Percentiles rank a stretch among this genome's conserved stretches.
These are phyloP conservation scores for Wallacemonas sp. DNA, from an alignment of 208 protist genomes.

Conservation along the genomic window DNA sequence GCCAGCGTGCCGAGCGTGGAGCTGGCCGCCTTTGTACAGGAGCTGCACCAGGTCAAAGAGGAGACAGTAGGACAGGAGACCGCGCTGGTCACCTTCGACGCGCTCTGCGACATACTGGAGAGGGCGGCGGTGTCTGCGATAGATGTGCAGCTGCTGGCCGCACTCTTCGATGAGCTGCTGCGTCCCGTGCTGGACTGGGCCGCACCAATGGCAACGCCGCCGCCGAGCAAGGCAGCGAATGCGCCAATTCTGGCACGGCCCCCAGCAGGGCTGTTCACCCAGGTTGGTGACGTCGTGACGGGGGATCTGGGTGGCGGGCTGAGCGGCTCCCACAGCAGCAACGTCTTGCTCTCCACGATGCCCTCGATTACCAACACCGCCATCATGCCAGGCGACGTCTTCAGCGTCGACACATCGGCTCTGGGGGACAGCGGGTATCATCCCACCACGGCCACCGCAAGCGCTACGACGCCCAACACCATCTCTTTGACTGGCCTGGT, in stretches of 20 bases:
- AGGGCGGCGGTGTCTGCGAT: slow-evolving; percentile 44
- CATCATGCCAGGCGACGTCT: slow-evolving; percentile 5
- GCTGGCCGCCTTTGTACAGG: slow-evolving; percentile 47
- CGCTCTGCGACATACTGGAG: slow-evolving; percentile 64
- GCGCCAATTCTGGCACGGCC: no score
- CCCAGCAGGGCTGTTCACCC: no score
- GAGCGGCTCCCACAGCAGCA: background rate
- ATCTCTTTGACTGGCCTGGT: no score
- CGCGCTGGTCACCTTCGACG: slow-evolving; percentile 43
- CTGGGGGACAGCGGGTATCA: background rate
- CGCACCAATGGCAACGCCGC: background rate
- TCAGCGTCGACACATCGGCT: background rate
- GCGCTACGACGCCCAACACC: background rate
- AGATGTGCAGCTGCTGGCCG: slow-evolving; percentile 51
- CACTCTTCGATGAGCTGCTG: slow-evolving; percentile 74
- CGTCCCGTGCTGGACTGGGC: slow-evolving; percentile 12
- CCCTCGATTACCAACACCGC: slow-evolving; percentile 2
- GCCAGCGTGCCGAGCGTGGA: slow-evolving; percentile 22
- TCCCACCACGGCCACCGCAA: background rate
- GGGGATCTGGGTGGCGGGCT: background rate
- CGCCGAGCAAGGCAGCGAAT: background rate
- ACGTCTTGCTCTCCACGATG: background rate
- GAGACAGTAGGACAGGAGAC: slow-evolving; percentile 42
- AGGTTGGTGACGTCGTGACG: no score
- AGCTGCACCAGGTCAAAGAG: slow-evolving; percentile 64